Evolutionary conservation across 352 stramenopile species (phyloP).

Genomic region (Phytophthora pini): DNA sequence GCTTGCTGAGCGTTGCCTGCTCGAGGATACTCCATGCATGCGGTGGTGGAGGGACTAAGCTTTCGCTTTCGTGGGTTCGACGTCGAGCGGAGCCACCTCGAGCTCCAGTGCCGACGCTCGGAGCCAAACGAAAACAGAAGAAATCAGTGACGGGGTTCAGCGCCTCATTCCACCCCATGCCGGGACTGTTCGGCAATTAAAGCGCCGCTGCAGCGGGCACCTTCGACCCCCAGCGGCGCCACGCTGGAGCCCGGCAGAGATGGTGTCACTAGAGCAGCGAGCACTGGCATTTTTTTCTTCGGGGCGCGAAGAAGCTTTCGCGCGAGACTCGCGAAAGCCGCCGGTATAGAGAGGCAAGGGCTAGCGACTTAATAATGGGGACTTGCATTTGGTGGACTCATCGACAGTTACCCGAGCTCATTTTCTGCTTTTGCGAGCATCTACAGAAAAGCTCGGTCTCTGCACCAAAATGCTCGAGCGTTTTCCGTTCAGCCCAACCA

Average conservation of each 20-base stretch:
- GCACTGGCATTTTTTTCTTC: constrained; percentile 18
- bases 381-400: constrained; percentile 17
- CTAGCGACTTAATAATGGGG: constrained; percentile 15
- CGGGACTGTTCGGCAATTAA: constrained; percentile 18
- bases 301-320: constrained; percentile 17
- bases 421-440: constrained; percentile 31
- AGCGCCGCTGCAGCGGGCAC: not conserved
- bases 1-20: not conserved
- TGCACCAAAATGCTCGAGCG: constrained; percentile 43
- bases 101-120: not conserved
- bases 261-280: not conserved
- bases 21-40: not conserved
- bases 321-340: constrained; percentile 8
- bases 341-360: constrained; percentile 23
- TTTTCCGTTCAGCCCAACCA: constrained; percentile 48
- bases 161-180: not conserved
- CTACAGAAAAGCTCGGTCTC: constrained; percentile 27
- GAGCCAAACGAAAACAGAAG: constrained; percentile 33
- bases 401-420: constrained; percentile 23
- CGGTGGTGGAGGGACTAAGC: not conserved
- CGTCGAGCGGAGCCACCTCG: constrained; percentile 8
- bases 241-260: constrained; percentile 19
- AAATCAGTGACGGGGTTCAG: constrained; percentile 30
- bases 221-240: not conserved
- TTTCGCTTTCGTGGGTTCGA: not conserved